Evolutionary conservation across 345 rosid genomes (phyloP).

Genomic region (Camelina hispida): DNA sequence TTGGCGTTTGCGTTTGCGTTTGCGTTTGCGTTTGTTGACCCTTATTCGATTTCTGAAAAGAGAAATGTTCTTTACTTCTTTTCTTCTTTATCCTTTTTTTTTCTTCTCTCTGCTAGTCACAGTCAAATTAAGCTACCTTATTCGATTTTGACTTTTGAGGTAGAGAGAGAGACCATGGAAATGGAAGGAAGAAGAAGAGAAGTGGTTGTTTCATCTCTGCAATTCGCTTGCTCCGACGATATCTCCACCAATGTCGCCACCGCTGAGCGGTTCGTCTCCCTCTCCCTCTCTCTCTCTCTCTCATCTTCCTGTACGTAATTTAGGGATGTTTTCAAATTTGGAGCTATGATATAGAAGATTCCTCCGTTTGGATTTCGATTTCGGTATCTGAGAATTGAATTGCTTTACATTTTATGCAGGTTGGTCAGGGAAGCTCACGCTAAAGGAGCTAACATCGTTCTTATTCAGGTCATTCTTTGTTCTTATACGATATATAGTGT

Average conservation of each 20-base stretch:
- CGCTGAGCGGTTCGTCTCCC: conserved; percentile 68
- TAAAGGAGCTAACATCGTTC: conserved; percentile 85
- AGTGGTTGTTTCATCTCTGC: conserved; percentile 74
- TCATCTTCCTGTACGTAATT: no score
- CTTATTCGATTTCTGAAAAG: background rate
- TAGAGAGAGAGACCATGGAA: background rate
- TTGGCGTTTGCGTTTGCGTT: background rate
- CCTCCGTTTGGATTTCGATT: background rate
- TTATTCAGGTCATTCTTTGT: conserved; percentile 65
- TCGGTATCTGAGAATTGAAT: conserved; percentile 2
- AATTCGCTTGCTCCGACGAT: conserved; percentile 86
- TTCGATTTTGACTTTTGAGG: background rate
- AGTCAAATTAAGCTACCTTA: conserved; percentile 1
- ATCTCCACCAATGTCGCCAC: conserved; percentile 68
- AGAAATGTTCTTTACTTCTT: conserved; percentile 1
- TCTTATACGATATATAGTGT: no score
- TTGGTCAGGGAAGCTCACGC: conserved; percentile 48
- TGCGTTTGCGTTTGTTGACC: background rate
- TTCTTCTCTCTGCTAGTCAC: background rate
- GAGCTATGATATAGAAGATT: background rate
- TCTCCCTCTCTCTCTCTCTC: no score
- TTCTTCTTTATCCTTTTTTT: background rate
- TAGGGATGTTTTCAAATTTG: background rate
- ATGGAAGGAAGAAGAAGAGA: conserved; percentile 45
- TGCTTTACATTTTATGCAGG: conserved; percentile 47